Evolutionary conservation across 2,329 filamentous ascomycete genomes (phyloP), one percentile per base, ranked within the genome.

Genomic region (Cercospora sojina): DNA sequence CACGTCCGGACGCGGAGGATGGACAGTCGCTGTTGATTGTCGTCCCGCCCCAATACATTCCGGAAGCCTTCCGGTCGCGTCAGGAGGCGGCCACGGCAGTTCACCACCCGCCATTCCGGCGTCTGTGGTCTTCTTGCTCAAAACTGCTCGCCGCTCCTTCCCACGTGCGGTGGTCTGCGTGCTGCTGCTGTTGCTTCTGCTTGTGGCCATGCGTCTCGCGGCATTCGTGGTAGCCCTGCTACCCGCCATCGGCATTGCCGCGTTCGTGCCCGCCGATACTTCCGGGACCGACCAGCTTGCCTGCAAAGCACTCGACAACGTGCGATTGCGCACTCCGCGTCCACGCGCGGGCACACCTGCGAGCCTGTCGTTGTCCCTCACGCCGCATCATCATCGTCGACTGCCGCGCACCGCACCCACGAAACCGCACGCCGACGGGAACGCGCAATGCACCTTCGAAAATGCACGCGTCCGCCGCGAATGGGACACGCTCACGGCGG

Each of bases 381-480:
- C 35, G n/a, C n/a, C n/a, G n/a, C n/a, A n/a, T n/a, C n/a, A n/a
- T 8, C n/a, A 41, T 41, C 51, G 16, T 20, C 51, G 25, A 23
- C 27, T 55, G n/a, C 27, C 51, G 23, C 51, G 16, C 51, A 8
- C 51, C 51, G 1, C 5, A 47, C 23, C 41, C 7, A 41, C 35
- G 16, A 13, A 41, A 8, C 47, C 18, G 13, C 18, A 25, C 12
- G 47, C 13, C 51, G 25, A 56, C 5, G 51, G 51, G 1, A 13
- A 56, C 2, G 10, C 56, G 31, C 57, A 20, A 47, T 69, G 67
- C 53, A 69, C 67, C 0, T 64, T 80, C 16, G 64, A 75, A 5
- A 83, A 80, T 64, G 77, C 77, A 1, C 73, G 74, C 3, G 72
- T 82, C 3, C 75, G 82, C 57, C 74, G 74, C 68, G 82, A 84